Percentiles rank a stretch among this genome's conserved stretches.
Evolutionary conservation across 805 yeast species (phyloP).

Genomic region (Candida odintsovae): DNA sequence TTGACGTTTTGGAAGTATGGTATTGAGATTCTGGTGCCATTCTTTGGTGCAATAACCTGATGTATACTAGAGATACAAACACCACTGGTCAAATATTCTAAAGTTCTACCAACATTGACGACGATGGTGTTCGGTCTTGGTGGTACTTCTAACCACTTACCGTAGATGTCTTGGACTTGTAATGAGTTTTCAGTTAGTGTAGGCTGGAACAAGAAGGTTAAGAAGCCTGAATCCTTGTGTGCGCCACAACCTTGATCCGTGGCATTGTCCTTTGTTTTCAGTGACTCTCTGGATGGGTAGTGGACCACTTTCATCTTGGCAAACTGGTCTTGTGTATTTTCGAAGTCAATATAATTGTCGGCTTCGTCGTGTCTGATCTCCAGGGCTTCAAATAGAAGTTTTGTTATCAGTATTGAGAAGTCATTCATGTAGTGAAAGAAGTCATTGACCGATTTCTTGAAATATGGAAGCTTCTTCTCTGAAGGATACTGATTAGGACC

Average conservation of each 20-base stretch:
- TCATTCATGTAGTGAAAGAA: constrained; percentile 42
- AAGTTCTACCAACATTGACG: constrained; percentile 37
- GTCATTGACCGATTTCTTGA: constrained; percentile 23
- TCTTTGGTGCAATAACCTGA: constrained; percentile 25
- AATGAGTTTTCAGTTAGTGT: constrained; percentile 20
- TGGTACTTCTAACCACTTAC: constrained; percentile 38
- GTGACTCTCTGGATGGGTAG: constrained; percentile 25
- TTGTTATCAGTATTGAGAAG: constrained; percentile 37
- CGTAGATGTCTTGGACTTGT: constrained; percentile 39
- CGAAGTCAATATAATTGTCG: constrained; percentile 38
- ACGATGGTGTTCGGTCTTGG: constrained; percentile 29
- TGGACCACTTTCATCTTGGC: constrained; percentile 34
- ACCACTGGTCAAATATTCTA: constrained; percentile 39
- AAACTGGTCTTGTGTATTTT: constrained; percentile 26
- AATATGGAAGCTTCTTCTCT: constrained; percentile 27
- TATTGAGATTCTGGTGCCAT: constrained; percentile 29
- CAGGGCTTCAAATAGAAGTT: constrained; percentile 49
- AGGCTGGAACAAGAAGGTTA: constrained; percentile 36
- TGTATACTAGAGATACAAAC: constrained; percentile 42
- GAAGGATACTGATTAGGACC: constrained; percentile 46
- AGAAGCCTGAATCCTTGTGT: constrained; percentile 34
- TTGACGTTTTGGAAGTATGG: constrained; percentile 39
- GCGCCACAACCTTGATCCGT: constrained; percentile 33
- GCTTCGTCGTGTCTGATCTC: constrained; percentile 37
- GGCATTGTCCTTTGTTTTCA: background rate